Percentiles rank a stretch among this genome's conserved stretches.
These are phyloP conservation scores for Arthroderma uncinatum DNA, from an alignment of 2,329 filamentous ascomycete species.

Conservation along the genomic window DNA sequence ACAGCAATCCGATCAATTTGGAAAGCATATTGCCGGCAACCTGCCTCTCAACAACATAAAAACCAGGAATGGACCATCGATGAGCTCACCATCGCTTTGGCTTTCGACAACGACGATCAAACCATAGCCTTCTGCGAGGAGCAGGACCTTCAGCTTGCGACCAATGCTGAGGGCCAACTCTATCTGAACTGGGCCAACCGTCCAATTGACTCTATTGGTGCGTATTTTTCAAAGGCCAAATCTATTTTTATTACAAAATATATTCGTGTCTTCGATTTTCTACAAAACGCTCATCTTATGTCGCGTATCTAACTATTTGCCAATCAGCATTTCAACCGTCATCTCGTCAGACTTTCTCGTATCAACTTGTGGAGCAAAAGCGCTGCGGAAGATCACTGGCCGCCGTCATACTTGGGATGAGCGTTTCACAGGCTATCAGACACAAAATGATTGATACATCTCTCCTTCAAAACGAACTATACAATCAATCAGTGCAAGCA, in stretches of 20 bases:
- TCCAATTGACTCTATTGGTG: constrained; percentile 40
- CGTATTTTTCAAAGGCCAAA: constrained; percentile 17
- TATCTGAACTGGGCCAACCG: constrained; percentile 43
- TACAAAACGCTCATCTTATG: background rate
- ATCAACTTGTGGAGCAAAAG: constrained; percentile 48
- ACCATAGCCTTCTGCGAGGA: constrained; percentile 43
- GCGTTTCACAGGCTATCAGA: constrained; percentile 40
- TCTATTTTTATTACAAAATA: background rate
- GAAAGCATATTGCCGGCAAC: constrained; percentile 41
- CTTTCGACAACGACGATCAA: constrained; percentile 46
- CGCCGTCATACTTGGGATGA: constrained; percentile 47
- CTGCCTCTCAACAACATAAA: constrained; percentile 37
- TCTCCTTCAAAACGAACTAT: constrained; percentile 22
- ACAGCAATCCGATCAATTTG: constrained; percentile 46
- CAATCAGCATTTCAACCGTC: constrained; percentile 32
- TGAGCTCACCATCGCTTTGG: constrained; percentile 42
- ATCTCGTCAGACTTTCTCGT: constrained; percentile 44
- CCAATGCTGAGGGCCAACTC: constrained; percentile 35
- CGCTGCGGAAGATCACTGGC: constrained; percentile 44
- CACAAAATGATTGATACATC: constrained; percentile 40
- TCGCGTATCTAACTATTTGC: background rate
- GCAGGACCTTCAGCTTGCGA: constrained; percentile 42
- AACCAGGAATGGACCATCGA: constrained; percentile 48
- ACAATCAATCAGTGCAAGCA: constrained; percentile 21
- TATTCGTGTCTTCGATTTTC: background rate